Percentiles rank a stretch among this genome's conserved stretches.
These are phyloP conservation scores for Mucor indicus DNA, from an alignment of 371 early-diverging fungal species.

Conservation along the genomic window DNA sequence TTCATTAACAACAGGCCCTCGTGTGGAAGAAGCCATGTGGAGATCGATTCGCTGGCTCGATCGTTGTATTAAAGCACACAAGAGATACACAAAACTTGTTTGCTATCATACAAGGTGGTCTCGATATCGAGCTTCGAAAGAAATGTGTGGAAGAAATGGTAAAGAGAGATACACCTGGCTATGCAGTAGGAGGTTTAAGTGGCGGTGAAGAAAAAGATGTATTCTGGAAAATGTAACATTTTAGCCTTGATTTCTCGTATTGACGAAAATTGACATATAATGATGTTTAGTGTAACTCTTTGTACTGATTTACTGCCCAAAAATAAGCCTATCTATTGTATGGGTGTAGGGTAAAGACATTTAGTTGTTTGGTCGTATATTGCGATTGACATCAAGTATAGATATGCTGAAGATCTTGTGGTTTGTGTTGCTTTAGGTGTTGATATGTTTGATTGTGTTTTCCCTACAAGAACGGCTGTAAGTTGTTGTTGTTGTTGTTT, in stretches of 20 bases:
- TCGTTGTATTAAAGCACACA: conserved; percentile 84
- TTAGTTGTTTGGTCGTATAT: not conserved
- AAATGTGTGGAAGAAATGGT: conserved; percentile 85
- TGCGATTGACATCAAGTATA: conserved; percentile 23
- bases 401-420: conserved; percentile 93
- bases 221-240: conserved; percentile 79
- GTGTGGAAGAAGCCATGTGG: conserved; percentile 93
- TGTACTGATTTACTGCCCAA: conserved; percentile 86
- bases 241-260: not conserved
- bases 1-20: conserved; percentile 76
- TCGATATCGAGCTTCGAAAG: conserved; percentile 72
- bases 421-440: conserved; percentile 93
- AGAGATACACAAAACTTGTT: conserved; percentile 82
- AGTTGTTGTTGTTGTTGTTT: too few relatives aligned
- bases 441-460: conserved; percentile 98
- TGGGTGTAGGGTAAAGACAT: conserved; percentile 89
- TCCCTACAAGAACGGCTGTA: conserved; percentile 94
- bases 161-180: conserved; percentile 86
- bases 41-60: conserved; percentile 95
- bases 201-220: conserved; percentile 95
- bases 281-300: conserved; percentile 55
- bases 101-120: conserved; percentile 96
- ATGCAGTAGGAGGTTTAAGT: conserved; percentile 94
- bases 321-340: conserved; percentile 92
- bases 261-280: not conserved